These are phyloP conservation scores for Scedosporium boydii DNA, from an alignment of 2,329 filamentous ascomycete species.

Conservation along the genomic window DNA sequence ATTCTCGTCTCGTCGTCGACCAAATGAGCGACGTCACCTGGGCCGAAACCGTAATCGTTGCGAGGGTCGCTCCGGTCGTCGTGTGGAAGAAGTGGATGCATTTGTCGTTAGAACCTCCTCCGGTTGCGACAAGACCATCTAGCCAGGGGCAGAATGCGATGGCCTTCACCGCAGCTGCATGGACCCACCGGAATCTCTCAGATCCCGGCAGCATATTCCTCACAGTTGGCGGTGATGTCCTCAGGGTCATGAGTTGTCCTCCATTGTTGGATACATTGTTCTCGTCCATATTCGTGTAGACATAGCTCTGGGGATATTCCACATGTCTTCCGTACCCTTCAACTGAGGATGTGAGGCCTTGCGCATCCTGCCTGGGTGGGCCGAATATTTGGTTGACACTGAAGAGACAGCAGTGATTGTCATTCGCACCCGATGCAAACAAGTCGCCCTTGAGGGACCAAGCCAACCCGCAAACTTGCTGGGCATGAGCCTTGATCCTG, in stretches of 20 bases:
- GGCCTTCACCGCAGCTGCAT: slow-evolving; percentile 87
- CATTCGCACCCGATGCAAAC: slow-evolving; percentile 86
- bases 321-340: slow-evolving; percentile 4
- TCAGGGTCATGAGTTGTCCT: slow-evolving; percentile 19
- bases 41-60: slow-evolving; percentile 83
- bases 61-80: slow-evolving; percentile 69
- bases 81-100: slow-evolving; percentile 96
- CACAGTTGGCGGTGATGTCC: slow-evolving; percentile 23
- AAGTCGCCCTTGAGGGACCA: slow-evolving; percentile 70
- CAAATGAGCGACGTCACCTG: slow-evolving; percentile 91
- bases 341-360: background rate
- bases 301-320: background rate
- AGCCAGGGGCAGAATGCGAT: slow-evolving; percentile 97
- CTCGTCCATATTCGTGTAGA: slow-evolving; percentile 11
- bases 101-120: slow-evolving; percentile 87
- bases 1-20: slow-evolving; percentile 77
- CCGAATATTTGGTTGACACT: slow-evolving; percentile 48
- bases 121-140: slow-evolving; percentile 74
- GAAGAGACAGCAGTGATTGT: slow-evolving; percentile 81
- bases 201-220: slow-evolving; percentile 41
- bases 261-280: slow-evolving; percentile 8
- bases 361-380: slow-evolving; percentile 3
- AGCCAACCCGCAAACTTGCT: slow-evolving; percentile 88
- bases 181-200: slow-evolving; percentile 64
- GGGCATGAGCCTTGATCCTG: slow-evolving; percentile 67